Percentiles rank a stretch among this genome's conserved stretches.
Conservation (phyloP, 768 basidiomycete genomes). For the Amanita phalloides region DNA sequence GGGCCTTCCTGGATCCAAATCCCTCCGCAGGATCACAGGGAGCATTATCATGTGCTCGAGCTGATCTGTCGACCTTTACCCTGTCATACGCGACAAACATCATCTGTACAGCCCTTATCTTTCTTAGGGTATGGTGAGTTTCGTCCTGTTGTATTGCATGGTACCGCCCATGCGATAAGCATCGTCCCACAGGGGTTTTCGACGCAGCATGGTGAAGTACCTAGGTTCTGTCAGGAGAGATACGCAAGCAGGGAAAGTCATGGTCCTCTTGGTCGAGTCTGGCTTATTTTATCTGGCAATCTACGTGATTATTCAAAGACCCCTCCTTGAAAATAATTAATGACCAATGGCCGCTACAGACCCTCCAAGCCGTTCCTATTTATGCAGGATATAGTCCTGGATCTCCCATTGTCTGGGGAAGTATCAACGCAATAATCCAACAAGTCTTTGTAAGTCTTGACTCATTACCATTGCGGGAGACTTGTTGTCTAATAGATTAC, state of each 20-base stretch:
- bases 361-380: slow-evolving; percentile 19
- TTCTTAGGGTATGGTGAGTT: slow-evolving; percentile 16
- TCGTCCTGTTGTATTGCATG: neutral
- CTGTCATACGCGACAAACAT: slow-evolving; percentile 7
- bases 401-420: slow-evolving; percentile 14
- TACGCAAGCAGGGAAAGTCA: slow-evolving; percentile 17
- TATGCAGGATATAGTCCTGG: slow-evolving; percentile 15
- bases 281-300: slow-evolving; percentile 17
- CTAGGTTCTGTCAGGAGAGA: slow-evolving; percentile 14
- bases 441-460: slow-evolving; percentile 13
- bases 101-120: slow-evolving; percentile 17
- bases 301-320: slow-evolving; percentile 11
- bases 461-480: neutral
- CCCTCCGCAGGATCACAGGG: slow-evolving; percentile 4
- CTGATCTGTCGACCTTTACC: slow-evolving; percentile 18
- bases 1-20: slow-evolving; percentile 12
- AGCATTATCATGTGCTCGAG: slow-evolving; percentile 14
- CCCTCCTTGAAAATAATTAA: neutral
- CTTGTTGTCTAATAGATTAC: neutral
- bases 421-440: slow-evolving; percentile 19
- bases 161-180: neutral
- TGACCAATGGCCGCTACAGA: slow-evolving; percentile 7
- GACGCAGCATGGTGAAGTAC: slow-evolving; percentile 14
- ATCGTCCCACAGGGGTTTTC: slow-evolving; percentile 11
- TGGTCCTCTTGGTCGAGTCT: slow-evolving; percentile 18